A percentile compares a stretch with the other conserved stretches of the same genome.
phyloP scores from a whole-genome alignment of 2,329 filamentous ascomycete genomes.

The Aspergillus sp. region DNA sequence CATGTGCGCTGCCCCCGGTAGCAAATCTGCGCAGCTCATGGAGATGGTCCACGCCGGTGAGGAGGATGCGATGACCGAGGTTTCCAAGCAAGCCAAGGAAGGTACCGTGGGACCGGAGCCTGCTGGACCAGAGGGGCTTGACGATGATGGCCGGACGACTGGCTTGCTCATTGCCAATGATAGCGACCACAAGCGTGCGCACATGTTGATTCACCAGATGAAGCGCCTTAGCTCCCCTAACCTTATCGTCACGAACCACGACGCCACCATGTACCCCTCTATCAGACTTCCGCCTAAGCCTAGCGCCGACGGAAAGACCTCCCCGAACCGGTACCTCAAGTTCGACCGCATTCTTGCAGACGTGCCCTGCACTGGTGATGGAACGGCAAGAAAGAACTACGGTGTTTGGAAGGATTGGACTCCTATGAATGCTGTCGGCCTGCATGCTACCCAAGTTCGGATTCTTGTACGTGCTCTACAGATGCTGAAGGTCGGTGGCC shows the following conservation, averaged over 20 bases:
- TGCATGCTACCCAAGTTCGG: constrained; percentile 82
- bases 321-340: constrained; percentile 74
- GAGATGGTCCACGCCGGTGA: constrained; percentile 94
- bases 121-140: constrained; percentile 52
- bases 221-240: constrained; percentile 97
- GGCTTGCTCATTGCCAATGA: constrained; percentile 95
- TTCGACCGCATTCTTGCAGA: constrained; percentile 96
- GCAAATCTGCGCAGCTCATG: constrained; percentile 92
- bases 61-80: constrained; percentile 77
- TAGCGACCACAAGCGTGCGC: constrained; percentile 91
- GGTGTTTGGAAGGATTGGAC: constrained; percentile 96
- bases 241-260: constrained; percentile 94
- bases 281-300: constrained; percentile 72
- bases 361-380: constrained; percentile 95
- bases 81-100: constrained; percentile 63
- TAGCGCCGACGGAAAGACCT: constrained; percentile 52
- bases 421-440: constrained; percentile 79
- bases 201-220: constrained; percentile 96
- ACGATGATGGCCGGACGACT: constrained; percentile 82
- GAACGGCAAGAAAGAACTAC: constrained; percentile 88
- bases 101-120: constrained; percentile 57
- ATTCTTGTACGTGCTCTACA: constrained; percentile 91
- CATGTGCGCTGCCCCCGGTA: constrained; percentile 93
- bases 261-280: constrained; percentile 91
- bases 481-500: constrained; percentile 91